These are phyloP conservation scores for Conticribra guillardii DNA, from an alignment of 108 stramenopile species.

Conservation along the genomic window DNA sequence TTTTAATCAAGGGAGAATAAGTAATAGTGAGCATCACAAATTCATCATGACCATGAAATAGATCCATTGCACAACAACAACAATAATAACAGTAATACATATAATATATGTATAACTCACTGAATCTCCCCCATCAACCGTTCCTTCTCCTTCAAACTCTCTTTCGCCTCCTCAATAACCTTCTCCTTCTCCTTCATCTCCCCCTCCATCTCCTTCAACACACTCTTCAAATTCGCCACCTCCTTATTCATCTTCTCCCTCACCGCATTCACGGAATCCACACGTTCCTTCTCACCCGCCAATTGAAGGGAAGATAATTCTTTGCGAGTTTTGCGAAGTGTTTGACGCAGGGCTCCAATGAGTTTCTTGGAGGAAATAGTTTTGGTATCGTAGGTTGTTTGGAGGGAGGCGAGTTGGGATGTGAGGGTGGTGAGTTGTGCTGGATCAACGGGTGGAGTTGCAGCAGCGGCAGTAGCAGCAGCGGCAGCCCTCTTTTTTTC, in stretches of 20 bases:
- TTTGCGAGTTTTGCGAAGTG: conserved; percentile 25
- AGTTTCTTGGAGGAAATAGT: conserved; percentile 15
- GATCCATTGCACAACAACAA: neutral
- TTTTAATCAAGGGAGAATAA: no score
- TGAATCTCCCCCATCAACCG: conserved; percentile 35
- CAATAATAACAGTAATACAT: neutral
- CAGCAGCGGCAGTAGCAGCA: neutral
- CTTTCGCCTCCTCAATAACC: conserved; percentile 13
- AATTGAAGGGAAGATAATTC: neutral
- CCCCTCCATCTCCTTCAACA: conserved; percentile 33
- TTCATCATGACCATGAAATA: no score
- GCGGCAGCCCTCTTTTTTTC: neutral
- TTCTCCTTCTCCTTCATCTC: conserved; percentile 35
- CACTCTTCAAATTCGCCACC: conserved; percentile 41
- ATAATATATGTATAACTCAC: conserved; percentile 17
- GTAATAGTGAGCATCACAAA: no score
- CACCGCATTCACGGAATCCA: conserved; percentile 31
- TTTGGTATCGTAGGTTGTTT: neutral
- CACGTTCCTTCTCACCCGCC: conserved; percentile 8
- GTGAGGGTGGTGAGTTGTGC: neutral
- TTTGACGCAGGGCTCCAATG: conserved; percentile 11
- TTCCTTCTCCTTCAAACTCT: conserved; percentile 28
- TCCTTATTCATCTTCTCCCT: conserved; percentile 41
- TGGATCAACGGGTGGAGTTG: neutral
- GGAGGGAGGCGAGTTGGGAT: neutral